phyloP scores from a whole-genome alignment of 2,329 filamentous ascomycete species.

The Fusarium sp. region DNA sequence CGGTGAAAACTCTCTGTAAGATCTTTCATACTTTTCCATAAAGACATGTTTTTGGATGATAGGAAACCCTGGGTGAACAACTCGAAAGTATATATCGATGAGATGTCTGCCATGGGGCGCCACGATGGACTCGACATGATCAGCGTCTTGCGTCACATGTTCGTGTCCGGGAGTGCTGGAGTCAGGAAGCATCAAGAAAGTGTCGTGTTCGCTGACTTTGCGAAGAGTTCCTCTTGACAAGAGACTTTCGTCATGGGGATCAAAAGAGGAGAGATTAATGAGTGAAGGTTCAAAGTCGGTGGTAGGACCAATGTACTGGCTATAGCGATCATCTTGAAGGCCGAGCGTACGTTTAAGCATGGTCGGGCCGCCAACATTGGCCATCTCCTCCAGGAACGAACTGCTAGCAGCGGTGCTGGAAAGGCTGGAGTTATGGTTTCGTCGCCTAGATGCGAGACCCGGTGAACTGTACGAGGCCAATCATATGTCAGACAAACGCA shows the following conservation, averaged over 20 bases:
- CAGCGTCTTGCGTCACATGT: slow-evolving; percentile 75
- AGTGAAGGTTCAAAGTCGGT: slow-evolving; percentile 88
- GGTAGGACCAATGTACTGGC: slow-evolving; percentile 85
- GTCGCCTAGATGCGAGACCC: slow-evolving; percentile 63
- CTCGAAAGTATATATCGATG: slow-evolving; percentile 83
- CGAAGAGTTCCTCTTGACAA: slow-evolving; percentile 76
- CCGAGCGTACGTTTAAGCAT: slow-evolving; percentile 78
- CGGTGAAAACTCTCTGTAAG: slow-evolving; percentile 79
- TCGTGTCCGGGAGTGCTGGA: slow-evolving; percentile 77
- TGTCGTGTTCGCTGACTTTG: slow-evolving; percentile 81
- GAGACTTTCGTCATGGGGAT: slow-evolving; percentile 83
- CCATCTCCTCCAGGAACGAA: slow-evolving; percentile 77
- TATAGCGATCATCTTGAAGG: slow-evolving; percentile 81
- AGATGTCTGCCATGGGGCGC: slow-evolving; percentile 81
- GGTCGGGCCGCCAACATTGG: slow-evolving; percentile 75
- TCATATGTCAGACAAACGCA: slow-evolving; percentile 60
- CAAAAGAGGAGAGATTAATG: slow-evolving; percentile 83
- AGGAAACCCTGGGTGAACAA: slow-evolving; percentile 84
- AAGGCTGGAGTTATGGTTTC: slow-evolving; percentile 67
- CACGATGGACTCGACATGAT: slow-evolving; percentile 81
- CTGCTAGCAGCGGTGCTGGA: slow-evolving; percentile 72
- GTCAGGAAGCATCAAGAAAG: slow-evolving; percentile 84
- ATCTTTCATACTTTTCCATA: slow-evolving; percentile 80
- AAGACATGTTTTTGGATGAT: slow-evolving; percentile 87
- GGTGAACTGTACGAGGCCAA: slow-evolving; percentile 67